Evolutionary conservation across 2,329 filamentous ascomycete genomes (phyloP), one percentile per base, ranked within the genome.

Genomic region (Botrytis elliptica): DNA sequence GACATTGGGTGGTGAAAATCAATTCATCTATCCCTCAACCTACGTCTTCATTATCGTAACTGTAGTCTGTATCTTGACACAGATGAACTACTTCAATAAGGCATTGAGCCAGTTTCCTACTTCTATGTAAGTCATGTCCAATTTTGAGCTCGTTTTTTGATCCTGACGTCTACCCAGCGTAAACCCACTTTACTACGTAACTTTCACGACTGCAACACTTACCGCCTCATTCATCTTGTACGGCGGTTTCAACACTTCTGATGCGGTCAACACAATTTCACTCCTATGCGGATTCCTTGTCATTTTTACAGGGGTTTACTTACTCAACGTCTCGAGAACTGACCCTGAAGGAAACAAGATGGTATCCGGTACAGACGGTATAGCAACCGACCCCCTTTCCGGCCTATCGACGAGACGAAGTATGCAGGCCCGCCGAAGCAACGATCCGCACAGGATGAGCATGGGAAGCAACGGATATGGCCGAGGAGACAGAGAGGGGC

Each of bases 31-130:
- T 79, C 93, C 97, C 3, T 97, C 94, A 68, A 99, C 97, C 74
- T 99, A 99, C 80, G 95, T 98, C 76, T 99, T 99, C 82, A 91
- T 95, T 83, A 98, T 99, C 77, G 89, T 98, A 77, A 96, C 95
- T 0, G 87, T 88, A 4, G 93, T 98, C 77, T 99, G 96, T 85
- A 98, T 99, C 81, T 83, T 99, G 78, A 98, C 95, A 14, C 96
- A 99, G 86, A 98, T 99, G 96, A 99, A 99, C 84, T 99, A 99
- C 84, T 97, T 99, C 84, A 99, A 99, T 87, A 99, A 99, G 84
- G 96, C 96, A 12, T 85, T 99, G 75, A 97, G 94, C 83, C 94
- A 97, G 80, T 99, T 98, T 84, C 95, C 93, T 44, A 98, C 96
- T 46, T 97, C 97, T 79, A 97, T 99, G 95, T 97, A 88, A 82